Base-by-base conservation (phyloP, 148 eudicot species). In the Limonium bicolor region DNA sequence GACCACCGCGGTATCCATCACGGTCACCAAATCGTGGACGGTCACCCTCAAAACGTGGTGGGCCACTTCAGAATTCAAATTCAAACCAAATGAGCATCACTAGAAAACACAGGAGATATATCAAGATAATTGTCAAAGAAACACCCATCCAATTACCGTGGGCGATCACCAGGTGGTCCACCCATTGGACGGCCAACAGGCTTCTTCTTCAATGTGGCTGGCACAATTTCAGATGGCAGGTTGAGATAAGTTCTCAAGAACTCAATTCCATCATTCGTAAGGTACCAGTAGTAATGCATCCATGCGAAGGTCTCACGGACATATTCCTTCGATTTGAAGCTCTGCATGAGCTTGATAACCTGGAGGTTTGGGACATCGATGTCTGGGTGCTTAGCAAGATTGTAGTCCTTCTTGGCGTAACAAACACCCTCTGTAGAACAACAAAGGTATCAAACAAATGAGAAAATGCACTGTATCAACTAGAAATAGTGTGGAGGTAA, bases 281-380 rank as follows among this genome's bases (percentile, higher is more conserved):
- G 66, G 54, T 53, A 88, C 97, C 97, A 88, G 67, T 88, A 88
- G 35, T 80, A 80, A 46, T 88, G 92, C 97, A 88, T 88, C 97
- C 97, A 88, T 0, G 97, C 97, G 27, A 88, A 88, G 24, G 96
- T 88, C 70, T 88, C 94, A 0, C 80, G 68, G 13, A 88, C 96
- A 46, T 79, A 80, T 66, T 80, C 84, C 70, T 68, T 81, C 0
- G 81, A 76, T 39, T 81, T 81, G 53, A 77, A 81, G 70, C 94
- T 77, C 66, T 76, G 90, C 94, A 82, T 77, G 36, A 87, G 77
- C 86, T 73, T 82, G 29, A 82, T 76, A 33, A 82, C 94, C 61
- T 78, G 82, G 23, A 82, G 67, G 35, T 82, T 79, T 2, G 85
- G 85, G 13, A 79, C 86, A 73, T 76, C 87, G 4, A 86, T 78